These are phyloP conservation scores for Coemansia sp. DNA, from an alignment of 192 early-diverging fungal genomes.

Conservation along the genomic window DNA sequence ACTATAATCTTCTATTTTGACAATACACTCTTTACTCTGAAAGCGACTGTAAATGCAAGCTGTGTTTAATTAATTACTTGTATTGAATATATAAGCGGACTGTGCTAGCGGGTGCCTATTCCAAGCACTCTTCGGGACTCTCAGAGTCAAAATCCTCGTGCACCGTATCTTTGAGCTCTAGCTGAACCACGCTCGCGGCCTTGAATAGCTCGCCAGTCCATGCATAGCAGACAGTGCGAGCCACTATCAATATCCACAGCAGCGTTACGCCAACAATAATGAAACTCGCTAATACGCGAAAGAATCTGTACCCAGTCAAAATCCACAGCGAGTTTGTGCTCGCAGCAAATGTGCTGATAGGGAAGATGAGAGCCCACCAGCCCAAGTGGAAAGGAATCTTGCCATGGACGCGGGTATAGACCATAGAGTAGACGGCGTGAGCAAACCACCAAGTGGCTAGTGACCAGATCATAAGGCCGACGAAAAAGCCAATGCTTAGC, in stretches of 20 bases:
- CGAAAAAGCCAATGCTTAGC: constrained; percentile 31
- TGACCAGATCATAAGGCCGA: constrained; percentile 55
- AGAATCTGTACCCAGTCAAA: constrained; percentile 31
- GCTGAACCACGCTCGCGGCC: constrained; percentile 24
- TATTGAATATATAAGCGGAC: not conserved
- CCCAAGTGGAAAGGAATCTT: constrained; percentile 59
- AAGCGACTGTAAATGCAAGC: not conserved
- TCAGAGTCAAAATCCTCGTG: constrained; percentile 3
- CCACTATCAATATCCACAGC: constrained; percentile 38
- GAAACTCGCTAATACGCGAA: constrained; percentile 42
- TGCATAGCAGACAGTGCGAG: constrained; percentile 37
- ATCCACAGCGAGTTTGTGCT: constrained; percentile 30
- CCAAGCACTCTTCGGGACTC: constrained; percentile 2
- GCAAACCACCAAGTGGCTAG: constrained; percentile 55
- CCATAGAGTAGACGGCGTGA: constrained; percentile 48
- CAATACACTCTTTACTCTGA: not conserved
- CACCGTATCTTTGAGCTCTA: constrained; percentile 21
- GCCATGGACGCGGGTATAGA: constrained; percentile 27
- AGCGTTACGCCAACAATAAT: constrained; percentile 36
- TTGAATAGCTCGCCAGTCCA: constrained; percentile 54
- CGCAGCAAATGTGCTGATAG: constrained; percentile 47
- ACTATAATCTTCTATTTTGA: not conserved
- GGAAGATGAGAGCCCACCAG: constrained; percentile 65
- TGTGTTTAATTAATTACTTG: not conserved
- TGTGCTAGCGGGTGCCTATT: not conserved